Evolutionary conservation across 23 red algal genomes (phyloP).

Genomic region (Agarophyton chilense): DNA sequence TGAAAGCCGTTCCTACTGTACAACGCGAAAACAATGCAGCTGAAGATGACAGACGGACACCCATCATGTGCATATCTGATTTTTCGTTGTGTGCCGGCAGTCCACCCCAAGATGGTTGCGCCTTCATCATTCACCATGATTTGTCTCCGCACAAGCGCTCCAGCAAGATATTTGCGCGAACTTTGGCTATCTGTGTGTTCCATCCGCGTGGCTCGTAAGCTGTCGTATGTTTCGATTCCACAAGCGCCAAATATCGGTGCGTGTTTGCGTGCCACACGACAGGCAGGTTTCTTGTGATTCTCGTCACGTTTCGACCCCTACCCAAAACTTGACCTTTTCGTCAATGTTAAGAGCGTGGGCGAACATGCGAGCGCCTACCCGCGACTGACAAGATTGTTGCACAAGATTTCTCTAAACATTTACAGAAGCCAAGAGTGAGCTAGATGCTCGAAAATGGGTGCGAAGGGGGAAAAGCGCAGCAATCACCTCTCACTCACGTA

Average conservation of each 20-base stretch:
- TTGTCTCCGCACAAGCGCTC: no score
- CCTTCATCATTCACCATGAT: background rate
- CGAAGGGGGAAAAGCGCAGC: background rate
- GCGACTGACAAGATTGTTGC: no score
- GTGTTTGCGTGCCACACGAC: no score
- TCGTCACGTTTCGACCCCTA: background rate
- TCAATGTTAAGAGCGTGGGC: no score
- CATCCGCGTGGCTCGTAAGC: no score
- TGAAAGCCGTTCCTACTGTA: background rate
- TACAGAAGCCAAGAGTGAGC: constrained; percentile 13
- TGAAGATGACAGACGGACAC: background rate
- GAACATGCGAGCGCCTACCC: no score
- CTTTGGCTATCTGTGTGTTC: no score
- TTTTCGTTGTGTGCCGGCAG: background rate
- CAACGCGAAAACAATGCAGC: background rate
- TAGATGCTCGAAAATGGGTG: background rate
- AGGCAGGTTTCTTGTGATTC: background rate
- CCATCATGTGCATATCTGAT: background rate
- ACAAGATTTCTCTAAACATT: constrained; percentile 27
- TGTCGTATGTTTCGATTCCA: no score
- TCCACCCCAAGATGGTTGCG: background rate
- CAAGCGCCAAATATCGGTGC: no score
- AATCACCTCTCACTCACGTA: constrained; percentile 5
- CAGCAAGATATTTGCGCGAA: no score
- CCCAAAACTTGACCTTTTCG: background rate